phyloP scores from a whole-genome alignment of 345 rosid species.

The Erucastrum elatum region DNA sequence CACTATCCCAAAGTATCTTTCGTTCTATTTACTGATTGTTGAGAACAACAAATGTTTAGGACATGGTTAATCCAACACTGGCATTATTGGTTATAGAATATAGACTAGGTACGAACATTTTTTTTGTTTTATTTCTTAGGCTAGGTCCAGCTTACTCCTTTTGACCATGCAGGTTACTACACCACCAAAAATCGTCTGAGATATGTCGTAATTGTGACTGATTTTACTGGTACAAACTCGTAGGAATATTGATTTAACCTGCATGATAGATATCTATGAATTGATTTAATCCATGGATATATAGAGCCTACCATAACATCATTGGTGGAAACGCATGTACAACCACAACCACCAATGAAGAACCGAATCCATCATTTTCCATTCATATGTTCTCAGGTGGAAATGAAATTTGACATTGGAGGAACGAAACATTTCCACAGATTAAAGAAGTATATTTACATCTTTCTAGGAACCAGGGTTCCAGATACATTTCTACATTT shows the following conservation, averaged over 20 bases:
- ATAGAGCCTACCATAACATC: background rate
- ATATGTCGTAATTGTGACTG: background rate
- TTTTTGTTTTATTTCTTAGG: background rate
- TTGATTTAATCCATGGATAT: background rate
- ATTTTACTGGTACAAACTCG: background rate
- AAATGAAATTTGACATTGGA: conserved; percentile 1
- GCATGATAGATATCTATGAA: background rate
- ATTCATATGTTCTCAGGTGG: conserved; percentile 4
- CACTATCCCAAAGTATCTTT: background rate
- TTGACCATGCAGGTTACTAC: background rate
- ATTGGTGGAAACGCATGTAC: background rate
- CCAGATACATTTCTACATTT: conserved; percentile 9
- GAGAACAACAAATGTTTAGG: conserved; percentile 3
- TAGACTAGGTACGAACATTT: background rate
- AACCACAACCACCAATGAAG: background rate
- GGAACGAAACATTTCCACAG: conserved; percentile 15
- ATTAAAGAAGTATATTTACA: conserved; percentile 2
- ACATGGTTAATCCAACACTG: background rate
- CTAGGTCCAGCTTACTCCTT: conserved; percentile 3
- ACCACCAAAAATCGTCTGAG: background rate
- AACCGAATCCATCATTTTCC: conserved; percentile 9
- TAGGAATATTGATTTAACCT: background rate
- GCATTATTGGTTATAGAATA: conserved; percentile 1
- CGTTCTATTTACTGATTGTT: background rate
- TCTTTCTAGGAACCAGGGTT: conserved; percentile 23